Evolutionary conservation across 495 filamentous ascomycete species (phyloP).

Genomic region (Xylaria curta): DNA sequence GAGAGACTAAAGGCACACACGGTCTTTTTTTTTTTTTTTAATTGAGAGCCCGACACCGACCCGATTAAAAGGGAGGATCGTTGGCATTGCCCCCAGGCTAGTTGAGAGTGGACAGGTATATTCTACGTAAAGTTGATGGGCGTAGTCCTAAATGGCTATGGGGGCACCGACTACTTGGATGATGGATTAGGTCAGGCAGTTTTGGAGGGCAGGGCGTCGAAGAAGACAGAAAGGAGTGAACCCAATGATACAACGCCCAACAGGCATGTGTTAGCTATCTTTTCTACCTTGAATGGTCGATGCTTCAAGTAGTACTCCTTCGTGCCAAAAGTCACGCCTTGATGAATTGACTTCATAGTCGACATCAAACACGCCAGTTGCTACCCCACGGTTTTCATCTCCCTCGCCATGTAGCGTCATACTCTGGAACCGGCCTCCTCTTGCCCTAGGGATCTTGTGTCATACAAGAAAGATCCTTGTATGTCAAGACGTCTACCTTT

Average conservation of each 20-base stretch:
- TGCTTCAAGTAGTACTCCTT: constrained; percentile 13
- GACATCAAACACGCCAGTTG: constrained; percentile 14
- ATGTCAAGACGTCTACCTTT: constrained; percentile 13
- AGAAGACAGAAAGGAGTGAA: constrained; percentile 23
- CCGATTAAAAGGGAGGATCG: background rate
- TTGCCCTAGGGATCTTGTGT: constrained; percentile 22
- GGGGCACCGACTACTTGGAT: constrained; percentile 15
- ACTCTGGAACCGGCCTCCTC: constrained; percentile 7
- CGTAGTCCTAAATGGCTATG: constrained; percentile 35
- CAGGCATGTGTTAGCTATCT: background rate
- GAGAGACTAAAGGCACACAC: constrained; percentile 34
- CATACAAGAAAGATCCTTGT: constrained; percentile 29
- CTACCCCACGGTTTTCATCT: constrained; percentile 1
- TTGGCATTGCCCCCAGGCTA: constrained; percentile 4
- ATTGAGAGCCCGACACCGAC: background rate
- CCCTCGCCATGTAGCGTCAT: constrained; percentile 12
- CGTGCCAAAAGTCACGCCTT: background rate
- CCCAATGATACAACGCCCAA: constrained; percentile 19
- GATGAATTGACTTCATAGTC: background rate
- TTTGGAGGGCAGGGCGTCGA: constrained; percentile 15
- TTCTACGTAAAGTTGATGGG: constrained; percentile 37
- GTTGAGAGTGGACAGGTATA: constrained; percentile 30
- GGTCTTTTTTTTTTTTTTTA: constrained; percentile 31
- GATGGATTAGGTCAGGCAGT: background rate
- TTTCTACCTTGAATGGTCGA: constrained; percentile 1